Evolutionary conservation across 2,329 filamentous ascomycete species (phyloP).

Genomic region (Colletotrichum sp.): DNA sequence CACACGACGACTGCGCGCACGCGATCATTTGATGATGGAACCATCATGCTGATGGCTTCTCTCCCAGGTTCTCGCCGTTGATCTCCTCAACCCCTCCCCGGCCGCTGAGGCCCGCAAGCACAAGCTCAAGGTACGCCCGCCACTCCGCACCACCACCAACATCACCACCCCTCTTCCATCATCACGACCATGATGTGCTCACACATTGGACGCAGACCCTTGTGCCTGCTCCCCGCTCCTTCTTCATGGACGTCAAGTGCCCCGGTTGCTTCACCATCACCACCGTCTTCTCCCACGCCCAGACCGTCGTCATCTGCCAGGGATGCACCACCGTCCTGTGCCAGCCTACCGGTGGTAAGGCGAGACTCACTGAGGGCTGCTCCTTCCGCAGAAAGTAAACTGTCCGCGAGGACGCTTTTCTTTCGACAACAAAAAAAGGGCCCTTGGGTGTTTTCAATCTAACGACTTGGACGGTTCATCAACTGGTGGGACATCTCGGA

Average conservation of each 20-base stretch:
- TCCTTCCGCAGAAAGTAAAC: slow-evolving; percentile 99
- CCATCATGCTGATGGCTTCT: slow-evolving; percentile 28
- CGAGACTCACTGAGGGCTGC: slow-evolving; percentile 98
- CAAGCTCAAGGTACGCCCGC: slow-evolving; percentile 92
- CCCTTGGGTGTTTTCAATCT: slow-evolving; percentile 42
- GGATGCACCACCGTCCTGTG: slow-evolving; percentile 99
- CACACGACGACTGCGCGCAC: slow-evolving; percentile 1
- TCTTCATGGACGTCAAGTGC: slow-evolving; percentile 99
- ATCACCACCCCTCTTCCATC: not conserved
- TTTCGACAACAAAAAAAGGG: slow-evolving; percentile 32
- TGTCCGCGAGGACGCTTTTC: slow-evolving; percentile 50
- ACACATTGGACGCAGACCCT: slow-evolving; percentile 68
- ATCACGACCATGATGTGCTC: slow-evolving; percentile 6
- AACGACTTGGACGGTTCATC: slow-evolving; percentile 55
- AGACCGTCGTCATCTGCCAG: slow-evolving; percentile 99
- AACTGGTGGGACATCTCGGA: slow-evolving; percentile 59
- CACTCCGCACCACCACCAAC: not conserved
- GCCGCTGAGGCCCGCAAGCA: slow-evolving; percentile 99
- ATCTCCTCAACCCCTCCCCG: slow-evolving; percentile 98
- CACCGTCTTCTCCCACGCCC: slow-evolving; percentile 99
- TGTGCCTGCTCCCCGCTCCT: slow-evolving; percentile 94
- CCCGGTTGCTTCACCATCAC: slow-evolving; percentile 99
- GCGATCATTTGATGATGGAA: slow-evolving; percentile 17
- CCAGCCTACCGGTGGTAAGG: slow-evolving; percentile 99
- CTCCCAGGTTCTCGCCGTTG: slow-evolving; percentile 96